These are phyloP conservation scores for Paramecium pentaurelia DNA, from an alignment of 73 alveolate genomes.

Conservation along the genomic window DNA sequence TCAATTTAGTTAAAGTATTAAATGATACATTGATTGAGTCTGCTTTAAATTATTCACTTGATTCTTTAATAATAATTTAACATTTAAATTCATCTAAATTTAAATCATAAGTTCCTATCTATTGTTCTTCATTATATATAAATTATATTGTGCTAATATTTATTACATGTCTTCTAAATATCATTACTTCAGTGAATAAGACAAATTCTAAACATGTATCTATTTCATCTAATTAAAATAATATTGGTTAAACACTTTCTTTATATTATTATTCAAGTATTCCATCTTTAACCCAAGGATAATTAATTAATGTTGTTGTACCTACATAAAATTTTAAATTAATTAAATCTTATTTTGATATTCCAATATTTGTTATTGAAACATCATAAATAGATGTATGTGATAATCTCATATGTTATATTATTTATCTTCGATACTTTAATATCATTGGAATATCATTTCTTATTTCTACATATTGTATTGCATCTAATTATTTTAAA, in stretches of 20 bases:
- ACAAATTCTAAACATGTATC: not conserved
- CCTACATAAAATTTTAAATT: not conserved
- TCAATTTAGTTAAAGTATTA: not conserved
- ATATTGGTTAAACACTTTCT: not conserved
- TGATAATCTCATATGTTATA: not conserved
- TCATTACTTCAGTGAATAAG: not conserved
- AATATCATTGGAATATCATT: not conserved
- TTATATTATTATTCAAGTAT: not conserved
- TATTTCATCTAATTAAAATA: not conserved
- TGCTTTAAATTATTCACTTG: not conserved
- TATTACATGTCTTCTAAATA: not conserved
- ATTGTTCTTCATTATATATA: not conserved
- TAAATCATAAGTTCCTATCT: not conserved
- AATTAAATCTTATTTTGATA: not conserved
- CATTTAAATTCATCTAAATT: not conserved
- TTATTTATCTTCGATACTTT: not conserved
- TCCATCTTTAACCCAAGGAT: not conserved
- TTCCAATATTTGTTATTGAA: not conserved
- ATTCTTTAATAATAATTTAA: not conserved
- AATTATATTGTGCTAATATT: not conserved
- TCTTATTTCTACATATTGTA: not conserved
- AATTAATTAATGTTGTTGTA: not conserved
- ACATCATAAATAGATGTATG: not conserved
- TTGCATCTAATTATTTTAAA: not conserved
- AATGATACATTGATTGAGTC: not conserved